phyloP scores from a whole-genome alignment of 257 asterid species.

The Lantana camara region DNA sequence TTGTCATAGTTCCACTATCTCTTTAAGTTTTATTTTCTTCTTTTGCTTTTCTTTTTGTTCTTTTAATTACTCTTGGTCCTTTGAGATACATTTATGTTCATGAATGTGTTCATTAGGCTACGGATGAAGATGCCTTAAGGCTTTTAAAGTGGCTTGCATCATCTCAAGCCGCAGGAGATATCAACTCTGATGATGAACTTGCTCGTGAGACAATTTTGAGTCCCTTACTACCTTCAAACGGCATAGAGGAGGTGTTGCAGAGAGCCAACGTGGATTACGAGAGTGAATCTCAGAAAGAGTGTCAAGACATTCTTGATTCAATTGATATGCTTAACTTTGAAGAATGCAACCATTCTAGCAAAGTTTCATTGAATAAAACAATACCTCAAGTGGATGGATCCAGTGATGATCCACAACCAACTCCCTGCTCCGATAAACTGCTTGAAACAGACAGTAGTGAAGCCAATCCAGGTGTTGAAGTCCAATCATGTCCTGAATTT shows the following conservation, averaged over 20 bases:
- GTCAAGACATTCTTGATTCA: constrained; percentile 97
- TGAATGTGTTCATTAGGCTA: constrained; percentile 44
- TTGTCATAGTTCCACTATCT: background rate
- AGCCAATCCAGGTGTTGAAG: constrained; percentile 34
- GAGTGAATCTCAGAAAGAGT: constrained; percentile 93
- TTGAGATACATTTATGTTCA: constrained; percentile 22
- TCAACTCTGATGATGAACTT: constrained; percentile 97
- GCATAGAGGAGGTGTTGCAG: constrained; percentile 68
- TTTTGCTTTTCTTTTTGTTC: background rate
- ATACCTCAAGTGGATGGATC: constrained; percentile 90
- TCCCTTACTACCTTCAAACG: constrained; percentile 74
- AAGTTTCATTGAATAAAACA: constrained; percentile 37
- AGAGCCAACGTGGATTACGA: constrained; percentile 80
- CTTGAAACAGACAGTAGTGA: constrained; percentile 39
- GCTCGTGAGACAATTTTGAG: constrained; percentile 73
- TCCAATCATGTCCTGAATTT: constrained; percentile 31
- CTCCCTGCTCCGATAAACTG: constrained; percentile 43
- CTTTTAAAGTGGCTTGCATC: constrained; percentile 98
- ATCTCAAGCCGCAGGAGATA: constrained; percentile 94
- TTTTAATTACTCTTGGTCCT: constrained; percentile 2
- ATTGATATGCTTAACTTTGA: constrained; percentile 51
- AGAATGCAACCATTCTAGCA: constrained; percentile 40
- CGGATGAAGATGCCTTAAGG: constrained; percentile 77
- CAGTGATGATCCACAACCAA: constrained; percentile 51
- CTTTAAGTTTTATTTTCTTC: constrained; percentile 9